Base-by-base conservation (phyloP, 257 asterid species). In the Agastache rugosa region DNA sequence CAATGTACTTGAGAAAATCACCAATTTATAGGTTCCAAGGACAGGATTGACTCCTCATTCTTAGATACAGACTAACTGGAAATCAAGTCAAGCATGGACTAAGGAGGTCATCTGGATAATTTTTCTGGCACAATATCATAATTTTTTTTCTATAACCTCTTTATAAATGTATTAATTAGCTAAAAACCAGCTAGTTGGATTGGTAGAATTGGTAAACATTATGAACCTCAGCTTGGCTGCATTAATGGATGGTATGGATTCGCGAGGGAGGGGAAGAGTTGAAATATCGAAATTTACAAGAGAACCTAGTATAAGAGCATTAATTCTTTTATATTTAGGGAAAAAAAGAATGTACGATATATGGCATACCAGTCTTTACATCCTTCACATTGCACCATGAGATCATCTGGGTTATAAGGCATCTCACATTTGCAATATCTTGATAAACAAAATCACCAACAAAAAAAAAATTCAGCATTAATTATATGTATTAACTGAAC, bases 331-430 rank as follows among this genome's bases (percentile, higher is more conserved):
- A 44, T 25, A 6, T 15, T 25, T 8, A 6, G 7, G 15, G 14
- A 3, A 47, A 19, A 16, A 55, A 55, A 1, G 11, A 25, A 6
- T 20, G 27, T 9, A 20, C n/a, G 51, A 39, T 55, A 35, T 11
- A 73, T 11, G 44, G 37, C 84, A 51, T 81, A 84, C 88, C 88
- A 84, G 72, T 84, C 88, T 58, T 87, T 87, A 80, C 97, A 91
- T 53, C 87, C 90, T 78, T 91, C 97, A 65, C 97, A 91, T 72
- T 91, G 97, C 77, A 91, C 97, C 97, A 91, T 91, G 66, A 91
- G 93, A 80, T 91, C 97, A 60, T 91, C 96, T 2, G 96, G 97
- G 77, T 89, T 89, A 74, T 91, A 91, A 16, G 97, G 97, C 97
- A 91, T 87, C 83, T 91, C 96, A 62, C 96, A 91, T 79, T 91